phyloP scores from a whole-genome alignment of 305 asterid genomes.

The Caryopteris hybrid region DNA sequence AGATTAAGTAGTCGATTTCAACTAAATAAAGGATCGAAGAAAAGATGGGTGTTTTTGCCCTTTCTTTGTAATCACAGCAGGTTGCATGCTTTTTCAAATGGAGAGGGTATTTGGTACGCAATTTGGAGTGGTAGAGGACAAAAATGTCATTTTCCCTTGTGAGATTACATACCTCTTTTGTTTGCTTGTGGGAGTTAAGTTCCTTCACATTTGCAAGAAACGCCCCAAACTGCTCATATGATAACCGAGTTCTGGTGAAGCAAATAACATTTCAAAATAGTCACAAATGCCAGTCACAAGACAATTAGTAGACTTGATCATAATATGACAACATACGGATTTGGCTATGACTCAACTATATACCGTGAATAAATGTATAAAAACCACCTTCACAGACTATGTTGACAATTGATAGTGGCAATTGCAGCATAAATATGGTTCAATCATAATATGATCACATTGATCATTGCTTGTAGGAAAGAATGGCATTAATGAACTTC shows the following conservation, averaged over 20 bases:
- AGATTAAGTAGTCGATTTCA: neutral
- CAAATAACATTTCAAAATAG: neutral
- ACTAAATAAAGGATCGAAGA: neutral
- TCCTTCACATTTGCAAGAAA: constrained; percentile 94
- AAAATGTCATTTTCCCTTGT: neutral
- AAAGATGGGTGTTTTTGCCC: neutral
- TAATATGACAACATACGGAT: neutral
- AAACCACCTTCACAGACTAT: neutral
- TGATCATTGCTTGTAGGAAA: neutral
- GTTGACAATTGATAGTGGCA: neutral
- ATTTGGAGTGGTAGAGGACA: neutral
- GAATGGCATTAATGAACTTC: neutral
- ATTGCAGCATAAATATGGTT: neutral
- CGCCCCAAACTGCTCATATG: constrained; percentile 87
- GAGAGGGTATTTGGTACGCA: too few species aligned
- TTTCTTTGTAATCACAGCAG: neutral
- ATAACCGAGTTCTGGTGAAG: constrained; percentile 57
- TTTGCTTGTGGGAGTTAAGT: constrained; percentile 89
- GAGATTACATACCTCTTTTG: constrained; percentile 60
- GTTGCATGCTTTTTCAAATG: neutral
- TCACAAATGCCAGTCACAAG: neutral
- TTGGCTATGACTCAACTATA: neutral
- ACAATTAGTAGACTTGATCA: neutral
- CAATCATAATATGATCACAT: neutral
- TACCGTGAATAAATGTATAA: neutral